Percentiles rank a stretch among this genome's conserved stretches.
phyloP scores from a whole-genome alignment of 768 basidiomycete genomes.

The Amanita jacksonii region DNA sequence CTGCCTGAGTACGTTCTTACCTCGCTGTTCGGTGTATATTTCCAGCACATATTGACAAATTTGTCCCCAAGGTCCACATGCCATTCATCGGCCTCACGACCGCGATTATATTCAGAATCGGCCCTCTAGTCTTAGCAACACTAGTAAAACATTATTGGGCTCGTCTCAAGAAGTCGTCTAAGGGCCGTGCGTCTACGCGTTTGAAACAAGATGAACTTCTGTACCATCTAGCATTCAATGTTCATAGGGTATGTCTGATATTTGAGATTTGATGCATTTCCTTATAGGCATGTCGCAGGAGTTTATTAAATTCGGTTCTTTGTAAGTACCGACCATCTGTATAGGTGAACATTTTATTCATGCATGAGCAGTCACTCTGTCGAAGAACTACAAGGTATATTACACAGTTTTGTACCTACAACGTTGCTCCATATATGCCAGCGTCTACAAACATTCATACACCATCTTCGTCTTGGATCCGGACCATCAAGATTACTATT shows the following conservation, averaged over 20 bases:
- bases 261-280: background rate
- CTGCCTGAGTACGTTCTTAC: too few relatives aligned
- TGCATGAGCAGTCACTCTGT: conserved; percentile 56
- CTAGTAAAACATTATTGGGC: conserved; percentile 84
- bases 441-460: conserved; percentile 71
- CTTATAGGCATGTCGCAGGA: conserved; percentile 26
- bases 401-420: background rate
- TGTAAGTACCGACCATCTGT: conserved; percentile 32
- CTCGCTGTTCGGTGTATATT: too few relatives aligned
- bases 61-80: too few relatives aligned
- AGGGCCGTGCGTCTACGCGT: conserved; percentile 32
- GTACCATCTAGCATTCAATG: conserved; percentile 72
- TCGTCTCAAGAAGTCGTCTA: conserved; percentile 35
- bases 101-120: conserved; percentile 54
- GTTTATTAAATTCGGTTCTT: conserved; percentile 64
- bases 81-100: conserved; percentile 48
- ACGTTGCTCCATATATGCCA: background rate
- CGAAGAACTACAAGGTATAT: conserved; percentile 63
- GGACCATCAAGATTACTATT: conserved; percentile 58
- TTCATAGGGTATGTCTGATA: conserved; percentile 53
- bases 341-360: conserved; percentile 2
- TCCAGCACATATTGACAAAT: too few relatives aligned
- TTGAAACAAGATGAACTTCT: conserved; percentile 67
- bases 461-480: conserved; percentile 78
- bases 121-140: conserved; percentile 64